These are phyloP conservation scores for Trichosporon sp. DNA, from an alignment of 1,284 basidiomycete species.

Conservation along the genomic window DNA sequence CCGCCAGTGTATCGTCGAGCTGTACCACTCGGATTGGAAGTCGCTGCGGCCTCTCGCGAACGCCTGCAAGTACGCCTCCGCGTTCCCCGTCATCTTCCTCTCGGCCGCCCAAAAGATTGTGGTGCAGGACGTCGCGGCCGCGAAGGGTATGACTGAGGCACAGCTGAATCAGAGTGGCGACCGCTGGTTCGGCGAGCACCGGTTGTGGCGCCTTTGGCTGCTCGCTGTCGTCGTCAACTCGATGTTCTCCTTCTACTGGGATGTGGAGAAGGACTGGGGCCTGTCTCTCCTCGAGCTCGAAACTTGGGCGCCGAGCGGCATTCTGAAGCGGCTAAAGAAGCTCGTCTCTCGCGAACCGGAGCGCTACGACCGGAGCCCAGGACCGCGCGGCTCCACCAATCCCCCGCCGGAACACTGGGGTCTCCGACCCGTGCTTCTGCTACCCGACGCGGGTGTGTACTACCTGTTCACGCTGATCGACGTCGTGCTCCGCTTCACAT, in stretches of 20 bases:
- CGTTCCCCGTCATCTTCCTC: conserved; percentile 95
- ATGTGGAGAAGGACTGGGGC: conserved; percentile 98
- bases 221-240: conserved; percentile 85
- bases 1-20: conserved; percentile 90
- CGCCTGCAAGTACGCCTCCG: conserved; percentile 92
- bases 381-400: conserved; percentile 30
- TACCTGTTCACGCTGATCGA: conserved; percentile 82
- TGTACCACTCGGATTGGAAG: conserved; percentile 67
- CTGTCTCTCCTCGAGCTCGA: conserved; percentile 69
- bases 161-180: conserved; percentile 56
- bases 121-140: conserved; percentile 62
- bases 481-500: conserved; percentile 87
- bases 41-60: conserved; percentile 81
- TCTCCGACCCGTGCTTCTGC: conserved; percentile 70
- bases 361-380: conserved; percentile 22
- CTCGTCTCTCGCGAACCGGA: conserved; percentile 3
- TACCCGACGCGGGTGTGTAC: conserved; percentile 76
- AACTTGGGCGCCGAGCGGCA: conserved; percentile 44
- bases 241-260: conserved; percentile 98
- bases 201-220: conserved; percentile 82
- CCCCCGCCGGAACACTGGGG: conserved; percentile 63
- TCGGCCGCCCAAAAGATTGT: conserved; percentile 81
- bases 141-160: conserved; percentile 58
- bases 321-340: not conserved
- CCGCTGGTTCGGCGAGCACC: conserved; percentile 74